These are phyloP conservation scores for Shiraia sp. DNA, from an alignment of 2,329 filamentous ascomycete genomes.

Conservation along the genomic window DNA sequence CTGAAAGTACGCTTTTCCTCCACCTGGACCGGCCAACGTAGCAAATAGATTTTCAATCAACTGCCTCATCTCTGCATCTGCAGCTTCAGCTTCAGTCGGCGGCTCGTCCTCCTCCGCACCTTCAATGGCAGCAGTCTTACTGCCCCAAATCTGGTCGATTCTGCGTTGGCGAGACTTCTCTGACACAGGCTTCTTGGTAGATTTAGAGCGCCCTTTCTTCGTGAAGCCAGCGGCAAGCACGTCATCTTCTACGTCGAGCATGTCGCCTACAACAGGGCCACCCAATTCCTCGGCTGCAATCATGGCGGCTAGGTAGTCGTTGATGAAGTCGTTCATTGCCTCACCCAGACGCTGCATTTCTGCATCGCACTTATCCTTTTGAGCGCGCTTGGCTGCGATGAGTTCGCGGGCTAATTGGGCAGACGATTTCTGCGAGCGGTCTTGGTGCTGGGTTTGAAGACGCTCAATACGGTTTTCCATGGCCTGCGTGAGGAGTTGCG, in stretches of 20 bases:
- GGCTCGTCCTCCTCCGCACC: slow-evolving; percentile 28
- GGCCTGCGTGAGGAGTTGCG: slow-evolving; percentile 50
- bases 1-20: slow-evolving; percentile 52
- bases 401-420: slow-evolving; percentile 66
- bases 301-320: slow-evolving; percentile 71
- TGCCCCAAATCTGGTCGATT: slow-evolving; percentile 57
- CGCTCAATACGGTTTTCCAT: slow-evolving; percentile 62
- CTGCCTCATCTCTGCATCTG: slow-evolving; percentile 52
- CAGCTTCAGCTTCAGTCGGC: slow-evolving; percentile 52
- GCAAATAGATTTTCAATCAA: slow-evolving; percentile 54
- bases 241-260: slow-evolving; percentile 65
- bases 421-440: slow-evolving; percentile 61
- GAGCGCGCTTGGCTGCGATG: slow-evolving; percentile 62
- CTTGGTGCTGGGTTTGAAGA: slow-evolving; percentile 61
- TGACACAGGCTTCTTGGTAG: slow-evolving; percentile 42
- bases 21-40: slow-evolving; percentile 40
- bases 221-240: slow-evolving; percentile 59
- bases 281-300: slow-evolving; percentile 82
- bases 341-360: slow-evolving; percentile 65
- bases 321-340: slow-evolving; percentile 71
- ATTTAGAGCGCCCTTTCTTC: slow-evolving; percentile 51
- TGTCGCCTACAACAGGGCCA: slow-evolving; percentile 78
- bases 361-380: slow-evolving; percentile 63
- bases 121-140: slow-evolving; percentile 23
- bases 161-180: slow-evolving; percentile 50